Conservation (phyloP, 2,329 filamentous ascomycete species). For the Trichocomaceae sp. region DNA sequence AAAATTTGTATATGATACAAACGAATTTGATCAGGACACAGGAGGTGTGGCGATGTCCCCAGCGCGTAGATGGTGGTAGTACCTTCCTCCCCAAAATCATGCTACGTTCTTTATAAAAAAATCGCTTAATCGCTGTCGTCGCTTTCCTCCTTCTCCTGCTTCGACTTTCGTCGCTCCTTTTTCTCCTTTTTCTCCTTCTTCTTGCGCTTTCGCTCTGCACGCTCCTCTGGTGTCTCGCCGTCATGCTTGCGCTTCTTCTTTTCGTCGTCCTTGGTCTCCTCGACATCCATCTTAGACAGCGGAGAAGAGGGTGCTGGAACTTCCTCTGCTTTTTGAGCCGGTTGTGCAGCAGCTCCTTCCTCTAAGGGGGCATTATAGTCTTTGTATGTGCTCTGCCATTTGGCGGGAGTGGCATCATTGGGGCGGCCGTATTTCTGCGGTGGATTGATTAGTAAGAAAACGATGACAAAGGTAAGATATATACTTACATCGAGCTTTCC, state of each 20-base stretch:
- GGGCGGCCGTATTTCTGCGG: conserved; percentile 78
- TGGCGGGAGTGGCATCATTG: conserved; percentile 87
- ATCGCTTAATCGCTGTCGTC: conserved; percentile 38
- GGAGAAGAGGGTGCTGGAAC: conserved; percentile 27
- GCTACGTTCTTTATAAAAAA: conserved; percentile 21
- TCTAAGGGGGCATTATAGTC: conserved; percentile 63
- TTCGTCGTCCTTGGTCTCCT: conserved; percentile 39
- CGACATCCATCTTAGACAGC: conserved; percentile 25
- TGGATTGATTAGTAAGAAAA: conserved; percentile 28
- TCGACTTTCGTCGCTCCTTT: conserved; percentile 69
- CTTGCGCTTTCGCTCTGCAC: conserved; percentile 44
- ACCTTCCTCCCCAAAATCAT: conserved; percentile 7
- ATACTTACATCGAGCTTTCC: conserved; percentile 78
- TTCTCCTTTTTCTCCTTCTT: conserved; percentile 52
- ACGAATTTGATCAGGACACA: conserved; percentile 18
- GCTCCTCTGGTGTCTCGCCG: conserved; percentile 46
- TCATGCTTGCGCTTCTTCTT: conserved; percentile 54
- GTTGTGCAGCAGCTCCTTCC: conserved; percentile 39
- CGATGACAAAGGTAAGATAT: background rate
- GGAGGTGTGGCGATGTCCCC: background rate
- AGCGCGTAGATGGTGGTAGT: conserved; percentile 2
- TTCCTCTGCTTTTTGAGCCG: conserved; percentile 38
- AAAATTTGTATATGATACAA: conserved; percentile 37
- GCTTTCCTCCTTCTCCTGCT: conserved; percentile 72
- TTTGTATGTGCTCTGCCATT: conserved; percentile 90